A percentile compares a stretch with the other conserved stretches of the same genome.
Evolutionary conservation across 2,329 filamentous ascomycete species (phyloP).

Genomic region (Diplodia sapinea): DNA sequence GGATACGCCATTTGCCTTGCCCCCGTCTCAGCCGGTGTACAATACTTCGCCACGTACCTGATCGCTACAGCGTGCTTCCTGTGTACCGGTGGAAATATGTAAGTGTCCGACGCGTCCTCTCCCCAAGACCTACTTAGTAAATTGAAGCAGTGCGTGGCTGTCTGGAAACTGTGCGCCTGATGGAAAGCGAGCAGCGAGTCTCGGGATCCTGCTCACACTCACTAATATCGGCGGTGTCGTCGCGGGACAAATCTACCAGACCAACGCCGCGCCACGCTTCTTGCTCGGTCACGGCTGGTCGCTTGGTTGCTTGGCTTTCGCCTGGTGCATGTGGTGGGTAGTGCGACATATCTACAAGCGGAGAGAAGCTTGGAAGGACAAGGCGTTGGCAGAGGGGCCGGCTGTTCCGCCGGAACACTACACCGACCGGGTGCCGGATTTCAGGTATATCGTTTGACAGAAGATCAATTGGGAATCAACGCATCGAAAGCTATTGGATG

Average conservation of each 20-base stretch:
- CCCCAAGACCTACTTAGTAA: background rate
- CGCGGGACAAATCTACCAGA: slow-evolving; percentile 44
- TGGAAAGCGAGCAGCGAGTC: slow-evolving; percentile 42
- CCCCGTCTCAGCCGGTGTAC: slow-evolving; percentile 37
- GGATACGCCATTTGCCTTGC: slow-evolving; percentile 43
- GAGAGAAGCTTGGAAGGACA: slow-evolving; percentile 44
- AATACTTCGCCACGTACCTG: slow-evolving; percentile 45
- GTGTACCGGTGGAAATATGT: slow-evolving; percentile 44
- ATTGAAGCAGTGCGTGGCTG: slow-evolving; percentile 39
- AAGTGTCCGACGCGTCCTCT: background rate
- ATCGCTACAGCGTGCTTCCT: slow-evolving; percentile 44
- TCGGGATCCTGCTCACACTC: slow-evolving; percentile 43
- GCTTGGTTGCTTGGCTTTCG: slow-evolving; percentile 45
- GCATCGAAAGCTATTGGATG: too few relatives aligned
- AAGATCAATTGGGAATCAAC: background rate
- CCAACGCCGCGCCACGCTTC: slow-evolving; percentile 39
- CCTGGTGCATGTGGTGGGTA: slow-evolving; percentile 49
- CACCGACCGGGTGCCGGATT: slow-evolving; percentile 8
- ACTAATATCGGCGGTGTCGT: slow-evolving; percentile 46
- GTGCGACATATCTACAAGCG: slow-evolving; percentile 42
- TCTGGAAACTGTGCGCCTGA: slow-evolving; percentile 43
- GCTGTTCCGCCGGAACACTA: background rate
- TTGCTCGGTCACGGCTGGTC: slow-evolving; percentile 47
- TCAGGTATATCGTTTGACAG: slow-evolving; percentile 5
- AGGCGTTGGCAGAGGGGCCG: slow-evolving; percentile 35